Evolutionary conservation across 1,284 basidiomycete genomes (phyloP).

Genomic region (Caloboletus firmus): DNA sequence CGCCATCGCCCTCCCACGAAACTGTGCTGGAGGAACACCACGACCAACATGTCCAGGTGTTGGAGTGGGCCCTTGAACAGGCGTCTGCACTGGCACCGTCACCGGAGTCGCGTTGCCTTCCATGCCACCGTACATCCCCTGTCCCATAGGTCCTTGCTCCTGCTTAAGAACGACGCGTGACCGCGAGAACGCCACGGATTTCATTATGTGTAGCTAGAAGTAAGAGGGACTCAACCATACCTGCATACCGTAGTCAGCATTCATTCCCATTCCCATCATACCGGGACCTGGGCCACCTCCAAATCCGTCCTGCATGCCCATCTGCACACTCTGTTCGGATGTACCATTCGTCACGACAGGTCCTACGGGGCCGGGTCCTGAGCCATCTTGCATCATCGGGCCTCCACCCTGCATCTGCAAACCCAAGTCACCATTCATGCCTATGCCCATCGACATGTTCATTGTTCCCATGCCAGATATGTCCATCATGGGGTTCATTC

Average conservation of each 20-base stretch:
- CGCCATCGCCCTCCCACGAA: slow-evolving; percentile 55
- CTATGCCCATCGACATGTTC: slow-evolving; percentile 53
- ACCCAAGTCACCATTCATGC: slow-evolving; percentile 50
- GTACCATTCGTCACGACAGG: slow-evolving; percentile 39
- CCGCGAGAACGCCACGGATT: slow-evolving; percentile 36
- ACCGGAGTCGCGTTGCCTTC: slow-evolving; percentile 44
- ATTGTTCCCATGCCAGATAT: slow-evolving; percentile 53
- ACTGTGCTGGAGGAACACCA: slow-evolving; percentile 49
- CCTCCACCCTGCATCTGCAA: slow-evolving; percentile 44
- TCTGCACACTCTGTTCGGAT: slow-evolving; percentile 45
- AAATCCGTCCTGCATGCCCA: slow-evolving; percentile 49
- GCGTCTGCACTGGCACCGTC: slow-evolving; percentile 34
- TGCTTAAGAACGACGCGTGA: slow-evolving; percentile 33
- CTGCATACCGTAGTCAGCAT: slow-evolving; percentile 59
- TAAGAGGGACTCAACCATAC: slow-evolving; percentile 44
- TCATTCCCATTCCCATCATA: slow-evolving; percentile 57
- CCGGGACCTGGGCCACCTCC: slow-evolving; percentile 43
- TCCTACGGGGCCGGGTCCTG: slow-evolving; percentile 34
- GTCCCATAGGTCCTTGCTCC: slow-evolving; percentile 45
- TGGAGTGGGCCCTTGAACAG: slow-evolving; percentile 34
- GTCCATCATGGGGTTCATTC: slow-evolving; percentile 42
- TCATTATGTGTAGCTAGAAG: slow-evolving; percentile 42
- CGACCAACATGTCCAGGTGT: slow-evolving; percentile 42
- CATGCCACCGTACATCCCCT: slow-evolving; percentile 58
- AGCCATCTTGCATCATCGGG: slow-evolving; percentile 45